A percentile compares a stretch with the other conserved stretches of the same genome.
These are phyloP conservation scores for Ophiocordyceps camponoti-saundersi DNA, from an alignment of 2,329 filamentous ascomycete species.

Conservation along the genomic window DNA sequence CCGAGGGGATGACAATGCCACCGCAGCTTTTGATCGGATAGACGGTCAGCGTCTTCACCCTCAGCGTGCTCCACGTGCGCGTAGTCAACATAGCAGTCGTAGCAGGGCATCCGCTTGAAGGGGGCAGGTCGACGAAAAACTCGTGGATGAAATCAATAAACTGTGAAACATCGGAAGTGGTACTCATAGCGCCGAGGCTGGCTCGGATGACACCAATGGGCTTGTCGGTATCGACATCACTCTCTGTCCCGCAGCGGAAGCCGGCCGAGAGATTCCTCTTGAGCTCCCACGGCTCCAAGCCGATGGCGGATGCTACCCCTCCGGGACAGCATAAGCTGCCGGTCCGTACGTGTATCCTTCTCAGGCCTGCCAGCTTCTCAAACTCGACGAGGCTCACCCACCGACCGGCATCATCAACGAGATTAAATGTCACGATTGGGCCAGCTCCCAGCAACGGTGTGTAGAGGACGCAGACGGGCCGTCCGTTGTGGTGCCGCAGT, in stretches of 20 bases:
- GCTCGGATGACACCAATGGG: constrained; percentile 75
- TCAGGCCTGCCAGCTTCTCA: constrained; percentile 68
- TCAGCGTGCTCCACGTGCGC: constrained; percentile 4
- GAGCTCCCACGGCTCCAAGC: constrained; percentile 66
- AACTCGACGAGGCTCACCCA: constrained; percentile 75
- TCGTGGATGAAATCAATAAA: constrained; percentile 59
- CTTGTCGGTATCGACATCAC: constrained; percentile 68
- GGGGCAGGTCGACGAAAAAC: constrained; percentile 32
- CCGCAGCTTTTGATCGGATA: constrained; percentile 94
- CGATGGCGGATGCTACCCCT: constrained; percentile 58
- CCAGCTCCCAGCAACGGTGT: constrained; percentile 34
- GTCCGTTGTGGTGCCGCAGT: constrained; percentile 54
- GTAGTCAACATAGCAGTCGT: not conserved
- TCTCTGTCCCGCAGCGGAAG: constrained; percentile 67
- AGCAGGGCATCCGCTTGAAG: not conserved
- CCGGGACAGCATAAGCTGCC: constrained; percentile 88
- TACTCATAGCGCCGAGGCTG: constrained; percentile 86
- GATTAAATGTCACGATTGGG: constrained; percentile 70
- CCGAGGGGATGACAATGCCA: constrained; percentile 52
- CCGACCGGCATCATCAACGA: constrained; percentile 47
- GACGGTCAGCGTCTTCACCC: constrained; percentile 49
- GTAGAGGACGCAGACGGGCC: constrained; percentile 51
- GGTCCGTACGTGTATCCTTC: constrained; percentile 69
- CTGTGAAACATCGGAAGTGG: constrained; percentile 49
- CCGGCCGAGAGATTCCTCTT: constrained; percentile 71